A percentile compares a stretch with the other conserved stretches of the same genome.
These are phyloP conservation scores for Fonsecaea monophora DNA, from an alignment of 2,329 filamentous ascomycete genomes.

Conservation along the genomic window DNA sequence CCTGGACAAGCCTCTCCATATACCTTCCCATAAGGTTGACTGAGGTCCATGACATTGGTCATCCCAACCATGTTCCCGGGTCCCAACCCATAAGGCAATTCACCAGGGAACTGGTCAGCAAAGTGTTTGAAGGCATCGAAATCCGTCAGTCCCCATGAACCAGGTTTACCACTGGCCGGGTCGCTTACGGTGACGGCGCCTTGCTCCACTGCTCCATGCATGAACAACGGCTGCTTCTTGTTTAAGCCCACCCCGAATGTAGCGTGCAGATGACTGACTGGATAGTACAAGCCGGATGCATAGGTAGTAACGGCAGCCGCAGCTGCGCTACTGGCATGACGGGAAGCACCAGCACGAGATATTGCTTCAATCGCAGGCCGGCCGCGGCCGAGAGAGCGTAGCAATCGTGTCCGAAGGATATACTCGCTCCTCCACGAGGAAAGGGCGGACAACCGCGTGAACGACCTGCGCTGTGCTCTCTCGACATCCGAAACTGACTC, in stretches of 20 bases:
- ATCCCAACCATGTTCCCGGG: slow-evolving; percentile 75
- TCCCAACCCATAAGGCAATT: slow-evolving; percentile 78
- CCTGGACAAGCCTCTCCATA: slow-evolving; percentile 87
- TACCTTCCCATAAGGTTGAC: slow-evolving; percentile 80
- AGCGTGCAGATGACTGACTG: slow-evolving; percentile 80
- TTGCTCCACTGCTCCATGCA: slow-evolving; percentile 82
- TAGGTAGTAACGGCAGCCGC: slow-evolving; percentile 80
- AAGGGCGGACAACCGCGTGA: slow-evolving; percentile 78
- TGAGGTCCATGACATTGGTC: slow-evolving; percentile 90
- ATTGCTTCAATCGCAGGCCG: slow-evolving; percentile 69
- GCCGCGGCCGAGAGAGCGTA: slow-evolving; percentile 80
- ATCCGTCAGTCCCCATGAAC: slow-evolving; percentile 82
- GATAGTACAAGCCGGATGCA: slow-evolving; percentile 79
- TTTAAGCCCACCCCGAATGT: slow-evolving; percentile 70
- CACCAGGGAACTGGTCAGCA: slow-evolving; percentile 74
- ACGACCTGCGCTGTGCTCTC: slow-evolving; percentile 74
- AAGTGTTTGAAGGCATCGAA: slow-evolving; percentile 77
- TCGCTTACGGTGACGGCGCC: slow-evolving; percentile 83
- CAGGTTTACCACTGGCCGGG: slow-evolving; percentile 74
- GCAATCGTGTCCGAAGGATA: slow-evolving; percentile 80
- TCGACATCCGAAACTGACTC: slow-evolving; percentile 51
- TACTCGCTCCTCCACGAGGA: slow-evolving; percentile 98
- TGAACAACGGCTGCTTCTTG: slow-evolving; percentile 77
- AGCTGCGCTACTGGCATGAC: slow-evolving; percentile 66
- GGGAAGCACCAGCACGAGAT: slow-evolving; percentile 60